A percentile compares a stretch with the other conserved stretches of the same genome.
phyloP scores from a whole-genome alignment of 2,329 filamentous ascomycete genomes.

The Alternaria triticina region DNA sequence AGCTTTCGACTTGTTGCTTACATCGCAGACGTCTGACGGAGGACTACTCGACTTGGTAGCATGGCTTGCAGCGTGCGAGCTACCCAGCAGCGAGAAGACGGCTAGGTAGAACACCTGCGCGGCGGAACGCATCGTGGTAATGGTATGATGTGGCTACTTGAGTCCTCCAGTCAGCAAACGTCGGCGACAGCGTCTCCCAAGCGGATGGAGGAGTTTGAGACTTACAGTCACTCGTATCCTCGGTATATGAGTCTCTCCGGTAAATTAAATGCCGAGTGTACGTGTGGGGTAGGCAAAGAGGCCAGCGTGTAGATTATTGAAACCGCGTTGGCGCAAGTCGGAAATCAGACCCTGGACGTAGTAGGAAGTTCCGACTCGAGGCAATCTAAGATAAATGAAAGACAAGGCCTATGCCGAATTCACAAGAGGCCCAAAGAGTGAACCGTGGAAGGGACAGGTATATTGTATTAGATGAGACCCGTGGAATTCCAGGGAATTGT shows the following conservation, averaged over 20 bases:
- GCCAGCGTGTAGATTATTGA: constrained; percentile 44
- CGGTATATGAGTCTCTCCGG: constrained; percentile 32
- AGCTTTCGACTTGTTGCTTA: constrained; percentile 51
- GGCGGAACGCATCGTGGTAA: constrained; percentile 58
- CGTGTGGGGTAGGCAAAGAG: constrained; percentile 42
- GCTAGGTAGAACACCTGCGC: constrained; percentile 66
- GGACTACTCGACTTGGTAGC: constrained; percentile 45
- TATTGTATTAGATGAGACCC: constrained; percentile 24
- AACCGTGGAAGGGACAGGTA: constrained; percentile 23
- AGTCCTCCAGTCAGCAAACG: constrained; percentile 44
- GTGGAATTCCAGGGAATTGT: constrained; percentile 22
- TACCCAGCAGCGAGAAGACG: constrained; percentile 64
- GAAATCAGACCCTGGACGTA: constrained; percentile 24
- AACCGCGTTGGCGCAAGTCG: constrained; percentile 27
- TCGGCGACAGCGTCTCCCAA: constrained; percentile 31
- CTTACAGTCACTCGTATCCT: constrained; percentile 23
- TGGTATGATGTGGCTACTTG: constrained; percentile 17
- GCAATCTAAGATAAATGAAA: constrained; percentile 32
- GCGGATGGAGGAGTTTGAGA: constrained; percentile 15
- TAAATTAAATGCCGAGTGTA: constrained; percentile 26
- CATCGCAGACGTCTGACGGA: constrained; percentile 61
- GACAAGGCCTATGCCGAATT: constrained; percentile 18
- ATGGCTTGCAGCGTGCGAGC: constrained; percentile 52
- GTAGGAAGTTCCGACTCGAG: constrained; percentile 25
- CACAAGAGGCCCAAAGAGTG: constrained; percentile 13